Evolutionary conservation across 495 filamentous ascomycete species (phyloP), one percentile per base, ranked within the genome.

Genomic region (Penicillium angulare): DNA sequence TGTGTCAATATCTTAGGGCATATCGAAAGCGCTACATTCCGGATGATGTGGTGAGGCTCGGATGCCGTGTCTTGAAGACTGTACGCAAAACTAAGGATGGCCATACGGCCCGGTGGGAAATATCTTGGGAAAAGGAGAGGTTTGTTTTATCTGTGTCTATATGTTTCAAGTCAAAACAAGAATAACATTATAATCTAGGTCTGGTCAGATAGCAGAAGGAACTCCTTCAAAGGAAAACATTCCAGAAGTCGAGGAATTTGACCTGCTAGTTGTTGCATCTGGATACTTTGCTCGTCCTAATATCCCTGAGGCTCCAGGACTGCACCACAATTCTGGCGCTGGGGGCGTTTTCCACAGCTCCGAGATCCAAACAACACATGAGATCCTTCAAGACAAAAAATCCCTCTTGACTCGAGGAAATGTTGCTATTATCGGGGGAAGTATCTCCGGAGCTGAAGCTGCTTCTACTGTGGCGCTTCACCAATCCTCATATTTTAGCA

Each of bases 361-460:
- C 1, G 57, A 61, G 0, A 57, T 79, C 13, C 62, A 69, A 13
- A 55, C 48, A 32, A 47, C 61, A 7, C 58, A 61, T 0, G 58
- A 63, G 31, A 49, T 73, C 1, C 23, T 61, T 6, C 34, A 34
- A 6, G 23, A 52, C 1, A 52, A 56, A 23, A 39, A 18, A 7
- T 34, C 36, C 2, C 27, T 49, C 8, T 49, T 29, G 0, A 66
- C 55, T 13, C 65, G 65, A 0, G 75, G 79, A n/a, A 87, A 86
- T 56, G 80, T 95, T 41, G 76, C 92, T 3, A 78, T 96, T 12
- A 77, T 92, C 7, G 90, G 90, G 3, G 90, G 90, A 2, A 87
- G 88, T 48, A 90, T 95, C 79, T 92, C 87, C 15, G 89, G 88
- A 0, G 79, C 83, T 7, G 90, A 95, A 70, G 81, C 85, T 33